Evolutionary conservation across 2,329 filamentous ascomycete genomes (phyloP), one percentile per base, ranked within the genome.

Genomic region (Phaeoacremonium minimum): DNA sequence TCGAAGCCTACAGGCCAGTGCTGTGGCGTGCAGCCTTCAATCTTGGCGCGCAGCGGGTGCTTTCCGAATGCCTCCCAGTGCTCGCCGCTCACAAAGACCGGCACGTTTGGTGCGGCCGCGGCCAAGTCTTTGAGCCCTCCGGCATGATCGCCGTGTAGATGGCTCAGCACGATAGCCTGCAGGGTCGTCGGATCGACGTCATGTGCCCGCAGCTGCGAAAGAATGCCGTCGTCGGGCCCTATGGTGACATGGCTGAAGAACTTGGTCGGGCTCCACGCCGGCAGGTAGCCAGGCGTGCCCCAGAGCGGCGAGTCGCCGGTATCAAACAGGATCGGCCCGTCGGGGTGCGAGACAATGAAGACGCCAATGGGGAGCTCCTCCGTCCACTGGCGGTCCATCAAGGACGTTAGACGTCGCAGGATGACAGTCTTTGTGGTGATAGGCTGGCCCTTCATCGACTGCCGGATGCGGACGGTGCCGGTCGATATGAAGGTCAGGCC

Each of bases 41-140:
- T 37, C 2, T 45, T 46, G 4, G 56, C 57, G 18, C 46, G 46
- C 11, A 52, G 14, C 7, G 45, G 49, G 16, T 46, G 43, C 36
- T 55, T 46, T 7, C 52, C 50, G 32, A 59, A 57, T 2, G 47
- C 46, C 7, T 49, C 35, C 56, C 56, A 59, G 36, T 61, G 56
- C 28, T 56, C 48, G 6, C 43, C 39, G 30, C 44, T 46, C 16
- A 56, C 33, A 17, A 42, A 55, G 7, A 60, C 43, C 5, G 53
- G 52, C 7, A 52, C 39, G 19, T 47, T 41, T 2, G 51, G 50
- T 14, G 47, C 49, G n/a, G 42, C 47, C 5, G 35, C 44, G 13
- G 43, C 28, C 12, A 59, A 33, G 22, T 58, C 50, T 26, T 45
- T 40, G n/a, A 55, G 36, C 1, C 50, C 49, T 12, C 51, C 52